Conservation (phyloP, 352 stramenopile genomes). For the Lagenidium sp. region DNA sequence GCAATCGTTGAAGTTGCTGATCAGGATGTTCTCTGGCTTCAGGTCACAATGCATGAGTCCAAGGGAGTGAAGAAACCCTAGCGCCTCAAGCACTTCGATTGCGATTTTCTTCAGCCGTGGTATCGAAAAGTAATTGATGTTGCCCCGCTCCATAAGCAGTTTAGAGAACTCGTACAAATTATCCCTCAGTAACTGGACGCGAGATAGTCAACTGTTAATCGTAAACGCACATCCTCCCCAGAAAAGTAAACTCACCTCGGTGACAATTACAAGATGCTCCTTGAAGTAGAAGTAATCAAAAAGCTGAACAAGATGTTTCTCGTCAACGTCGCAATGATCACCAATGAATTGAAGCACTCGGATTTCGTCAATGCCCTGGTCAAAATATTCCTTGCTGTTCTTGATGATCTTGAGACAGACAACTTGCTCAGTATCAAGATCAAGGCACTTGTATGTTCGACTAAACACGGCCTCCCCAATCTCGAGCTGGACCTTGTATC, state of each 20-base stretch:
- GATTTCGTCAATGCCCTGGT: conserved; percentile 90
- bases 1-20: conserved; percentile 84
- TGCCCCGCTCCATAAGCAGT: conserved; percentile 52
- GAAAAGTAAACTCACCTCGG: conserved; percentile 89
- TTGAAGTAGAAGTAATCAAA: conserved; percentile 94
- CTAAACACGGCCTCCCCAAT: conserved; percentile 83
- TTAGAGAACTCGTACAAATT: conserved; percentile 99
- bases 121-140: conserved; percentile 94
- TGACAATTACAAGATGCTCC: conserved; percentile 95
- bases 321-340: conserved; percentile 78
- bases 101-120: conserved; percentile 90
- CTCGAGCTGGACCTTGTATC: conserved; percentile 56
- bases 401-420: conserved; percentile 99
- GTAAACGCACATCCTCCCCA: too few species aligned
- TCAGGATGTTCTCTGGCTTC: conserved; percentile 97
- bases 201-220: too few species aligned
- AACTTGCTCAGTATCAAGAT: conserved; percentile 50
- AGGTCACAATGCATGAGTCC: conserved; percentile 97
- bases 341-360: conserved; percentile 64
- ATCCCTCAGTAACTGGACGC: conserved; percentile 87
- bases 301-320: conserved; percentile 92
- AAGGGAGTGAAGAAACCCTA: conserved; percentile 84
- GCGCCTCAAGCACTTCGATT: conserved; percentile 91
- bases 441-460: conserved; percentile 69
- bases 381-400: conserved; percentile 99